Conservation (phyloP, 129 eudicot genomes). For the Tanacetum coccineum region DNA sequence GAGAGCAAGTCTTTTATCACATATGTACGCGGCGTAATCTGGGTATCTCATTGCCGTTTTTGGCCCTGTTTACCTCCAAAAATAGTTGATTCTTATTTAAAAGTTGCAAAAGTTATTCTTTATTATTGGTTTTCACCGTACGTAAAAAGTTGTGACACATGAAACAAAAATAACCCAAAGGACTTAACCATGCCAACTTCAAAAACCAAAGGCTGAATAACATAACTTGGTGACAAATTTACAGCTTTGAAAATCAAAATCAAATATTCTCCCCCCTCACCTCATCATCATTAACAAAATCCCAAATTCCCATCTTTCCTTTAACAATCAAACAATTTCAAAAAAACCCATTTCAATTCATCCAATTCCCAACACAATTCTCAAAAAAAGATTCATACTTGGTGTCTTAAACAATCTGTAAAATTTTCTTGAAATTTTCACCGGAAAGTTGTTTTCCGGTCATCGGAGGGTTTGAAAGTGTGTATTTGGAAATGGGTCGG, state of each 20-base stretch:
- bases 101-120: too few relatives aligned
- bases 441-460: conserved; percentile 26
- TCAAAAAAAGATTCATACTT: conserved; percentile 11
- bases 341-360: background rate
- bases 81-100: too few relatives aligned
- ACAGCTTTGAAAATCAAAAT: conserved; percentile 15
- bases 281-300: conserved; percentile 22
- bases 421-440: conserved; percentile 4
- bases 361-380: background rate
- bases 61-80: too few relatives aligned
- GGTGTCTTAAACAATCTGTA: background rate
- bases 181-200: background rate
- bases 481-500: conserved; percentile 42
- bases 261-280: conserved; percentile 27
- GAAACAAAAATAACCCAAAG: background rate
- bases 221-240: background rate
- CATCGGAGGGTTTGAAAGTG: conserved; percentile 1
- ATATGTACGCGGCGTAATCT: too few relatives aligned
- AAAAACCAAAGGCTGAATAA: conserved; percentile 4
- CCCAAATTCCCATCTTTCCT: conserved; percentile 21
- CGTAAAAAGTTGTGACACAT: too few relatives aligned
- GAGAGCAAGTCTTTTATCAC: too few relatives aligned
- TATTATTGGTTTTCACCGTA: too few relatives aligned
- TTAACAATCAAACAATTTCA: background rate
- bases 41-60: too few relatives aligned